Evolutionary conservation across 352 stramenopile genomes (phyloP).

Genomic region (Phytophthora cryptogea): DNA sequence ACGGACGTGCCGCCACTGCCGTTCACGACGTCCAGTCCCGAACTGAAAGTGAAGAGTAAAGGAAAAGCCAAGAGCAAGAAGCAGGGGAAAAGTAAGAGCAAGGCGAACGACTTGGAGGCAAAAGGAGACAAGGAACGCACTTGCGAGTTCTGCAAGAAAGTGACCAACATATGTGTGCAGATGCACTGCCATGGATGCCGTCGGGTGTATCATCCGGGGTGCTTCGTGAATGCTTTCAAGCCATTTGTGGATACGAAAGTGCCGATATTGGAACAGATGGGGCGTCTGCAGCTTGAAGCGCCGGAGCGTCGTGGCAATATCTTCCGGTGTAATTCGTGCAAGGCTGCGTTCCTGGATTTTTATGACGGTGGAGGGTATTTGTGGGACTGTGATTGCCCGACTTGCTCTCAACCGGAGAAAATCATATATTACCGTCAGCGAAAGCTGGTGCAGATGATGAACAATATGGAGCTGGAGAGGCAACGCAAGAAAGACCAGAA

Average conservation of each 20-base stretch:
- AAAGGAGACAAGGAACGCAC: conserved; percentile 7
- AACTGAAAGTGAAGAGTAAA: conserved; percentile 13
- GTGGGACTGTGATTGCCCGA: conserved; percentile 48
- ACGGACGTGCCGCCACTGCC: conserved; percentile 39
- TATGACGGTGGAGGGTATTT: conserved; percentile 37
- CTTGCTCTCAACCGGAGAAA: conserved; percentile 42
- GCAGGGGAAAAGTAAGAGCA: conserved; percentile 9
- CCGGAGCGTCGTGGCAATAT: conserved; percentile 38
- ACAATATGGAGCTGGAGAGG: conserved; percentile 37
- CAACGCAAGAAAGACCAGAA: conserved; percentile 37
- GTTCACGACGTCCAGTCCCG: conserved; percentile 26
- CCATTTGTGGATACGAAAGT: conserved; percentile 23
- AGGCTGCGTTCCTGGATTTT: conserved; percentile 49
- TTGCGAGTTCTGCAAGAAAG: conserved; percentile 53
- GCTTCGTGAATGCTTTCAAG: conserved; percentile 43
- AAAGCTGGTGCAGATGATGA: conserved; percentile 54
- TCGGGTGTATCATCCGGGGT: conserved; percentile 52
- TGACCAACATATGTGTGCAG: conserved; percentile 38
- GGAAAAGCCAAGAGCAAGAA: conserved; percentile 7
- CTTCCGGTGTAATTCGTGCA: conserved; percentile 52
- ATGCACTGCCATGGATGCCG: conserved; percentile 46
- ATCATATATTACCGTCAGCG: conserved; percentile 38
- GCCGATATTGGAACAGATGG: conserved; percentile 43
- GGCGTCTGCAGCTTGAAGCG: conserved; percentile 30
- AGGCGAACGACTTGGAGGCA: conserved; percentile 2